A percentile compares a stretch with the other conserved stretches of the same genome.
These are phyloP conservation scores for Beauveria asiatica DNA, from an alignment of 2,329 filamentous ascomycete species.

Conservation along the genomic window DNA sequence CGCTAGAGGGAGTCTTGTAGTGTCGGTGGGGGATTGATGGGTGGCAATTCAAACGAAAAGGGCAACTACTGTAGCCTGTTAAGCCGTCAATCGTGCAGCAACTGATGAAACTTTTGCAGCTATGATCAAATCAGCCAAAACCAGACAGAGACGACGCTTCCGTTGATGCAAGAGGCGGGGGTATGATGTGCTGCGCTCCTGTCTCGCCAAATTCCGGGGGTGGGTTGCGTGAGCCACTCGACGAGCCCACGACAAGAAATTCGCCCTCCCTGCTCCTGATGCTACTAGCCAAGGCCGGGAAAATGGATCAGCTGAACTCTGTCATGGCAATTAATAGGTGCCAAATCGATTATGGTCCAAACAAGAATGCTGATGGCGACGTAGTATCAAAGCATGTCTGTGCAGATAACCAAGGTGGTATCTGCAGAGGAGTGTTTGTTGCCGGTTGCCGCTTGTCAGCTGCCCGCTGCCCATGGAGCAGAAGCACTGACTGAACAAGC, in stretches of 20 bases:
- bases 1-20: background rate
- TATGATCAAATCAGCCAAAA: background rate
- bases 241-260: background rate
- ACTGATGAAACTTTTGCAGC: background rate
- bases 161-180: conserved; percentile 9
- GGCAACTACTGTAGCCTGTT: too few relatives aligned
- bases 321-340: background rate
- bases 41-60: background rate
- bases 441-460: background rate
- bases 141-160: background rate
- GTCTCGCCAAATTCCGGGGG: background rate
- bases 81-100: background rate
- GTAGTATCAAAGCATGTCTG: background rate
- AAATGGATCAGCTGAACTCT: background rate
- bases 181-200: conserved; percentile 4
- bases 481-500: background rate
- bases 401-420: background rate
- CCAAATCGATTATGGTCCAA: background rate
- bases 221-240: background rate
- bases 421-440: background rate
- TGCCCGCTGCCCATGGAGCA: background rate
- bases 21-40: background rate
- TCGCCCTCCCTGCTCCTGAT: background rate
- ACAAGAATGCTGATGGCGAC: background rate
- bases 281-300: background rate